Evolutionary conservation across 2,329 filamentous ascomycete genomes (phyloP), one percentile per base, ranked within the genome.

Genomic region (Xylaria arbuscula): DNA sequence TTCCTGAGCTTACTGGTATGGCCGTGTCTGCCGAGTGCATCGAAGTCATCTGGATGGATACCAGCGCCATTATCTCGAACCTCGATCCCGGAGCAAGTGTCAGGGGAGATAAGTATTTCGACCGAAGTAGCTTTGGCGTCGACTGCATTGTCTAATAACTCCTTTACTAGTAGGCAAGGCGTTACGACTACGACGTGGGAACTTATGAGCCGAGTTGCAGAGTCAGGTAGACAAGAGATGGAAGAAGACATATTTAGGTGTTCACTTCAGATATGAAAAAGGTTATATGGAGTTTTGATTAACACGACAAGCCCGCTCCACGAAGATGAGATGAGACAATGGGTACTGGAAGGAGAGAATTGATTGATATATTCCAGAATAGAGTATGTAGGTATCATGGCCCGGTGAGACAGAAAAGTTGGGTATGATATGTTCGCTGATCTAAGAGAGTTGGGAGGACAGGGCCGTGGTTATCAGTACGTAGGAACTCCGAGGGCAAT

Each of bases 61-160:
- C 92, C 92, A 65, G 85, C 82, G n/a, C 92, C 92, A 79, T 94
- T 92, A 77, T 93, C 91, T 53, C 87, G 86, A 57, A 94, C 88
- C 73, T 92, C 87, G 45, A 95, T 86, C 62, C 84, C 86, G 77
- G 92, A 89, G 61, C 94, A 77, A 0, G 90, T 90, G 75, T 94
- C 90, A 50, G 84, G 74, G 3, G 90, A 87, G 15, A 93, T 82
- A 34, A 87, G 80, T 28, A 94, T 81, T 61, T 92, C 87, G 66
- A 95, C 82, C 1, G 85, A 85, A 1, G 86, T 90, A 13, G 92
- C 91, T 61, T 85, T 83, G 8, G 92, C 90, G 78, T 95, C 92
- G 22, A 94, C 85, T 51, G 91, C 85, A 78, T 95, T 94, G 73
- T 94, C 92, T 38, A 94, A 79, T 3, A 94, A 87, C 78, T 94